Percentiles rank a stretch among this genome's conserved stretches.
Conservation (phyloP, 225 moss, liverwort and hornwort species). For the Marchantia polymorpha region DNA sequence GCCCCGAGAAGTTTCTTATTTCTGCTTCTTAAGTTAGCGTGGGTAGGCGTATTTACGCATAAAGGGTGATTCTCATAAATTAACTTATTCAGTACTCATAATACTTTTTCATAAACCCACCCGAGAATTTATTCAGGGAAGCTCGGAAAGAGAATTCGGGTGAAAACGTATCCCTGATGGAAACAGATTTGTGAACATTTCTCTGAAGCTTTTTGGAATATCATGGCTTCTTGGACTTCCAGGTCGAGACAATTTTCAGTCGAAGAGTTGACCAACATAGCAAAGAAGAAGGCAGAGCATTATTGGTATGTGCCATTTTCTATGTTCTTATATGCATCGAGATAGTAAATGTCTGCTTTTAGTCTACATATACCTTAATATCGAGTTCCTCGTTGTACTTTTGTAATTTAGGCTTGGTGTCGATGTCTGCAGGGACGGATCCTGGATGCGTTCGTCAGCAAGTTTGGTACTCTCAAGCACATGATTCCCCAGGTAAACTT, state of each 20-base stretch:
- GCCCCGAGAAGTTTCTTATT: too few species aligned
- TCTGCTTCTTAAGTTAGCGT: too few species aligned
- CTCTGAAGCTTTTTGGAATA: background rate
- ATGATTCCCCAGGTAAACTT: constrained; percentile 85
- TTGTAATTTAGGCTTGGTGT: background rate
- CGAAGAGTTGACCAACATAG: constrained; percentile 85
- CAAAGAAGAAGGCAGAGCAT: constrained; percentile 97
- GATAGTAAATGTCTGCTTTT: too few species aligned
- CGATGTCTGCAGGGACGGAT: constrained; percentile 70
- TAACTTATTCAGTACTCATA: too few species aligned
- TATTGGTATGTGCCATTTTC: constrained; percentile 52
- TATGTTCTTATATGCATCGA: too few species aligned
- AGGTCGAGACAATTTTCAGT: constrained; percentile 99
- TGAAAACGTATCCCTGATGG: too few species aligned
- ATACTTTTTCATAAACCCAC: too few species aligned
- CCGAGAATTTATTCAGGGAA: too few species aligned
- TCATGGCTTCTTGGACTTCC: constrained; percentile 7
- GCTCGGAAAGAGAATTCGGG: too few species aligned
- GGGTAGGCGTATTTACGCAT: too few species aligned
- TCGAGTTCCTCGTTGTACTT: background rate
- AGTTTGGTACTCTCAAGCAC: constrained; percentile 97
- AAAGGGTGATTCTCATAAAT: too few species aligned
- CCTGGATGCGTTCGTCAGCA: constrained; percentile 99
- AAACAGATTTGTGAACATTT: background rate
- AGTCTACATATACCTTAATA: background rate